phyloP scores from a whole-genome alignment of 2,329 filamentous ascomycete genomes.

The Aspergillus glaucus region DNA sequence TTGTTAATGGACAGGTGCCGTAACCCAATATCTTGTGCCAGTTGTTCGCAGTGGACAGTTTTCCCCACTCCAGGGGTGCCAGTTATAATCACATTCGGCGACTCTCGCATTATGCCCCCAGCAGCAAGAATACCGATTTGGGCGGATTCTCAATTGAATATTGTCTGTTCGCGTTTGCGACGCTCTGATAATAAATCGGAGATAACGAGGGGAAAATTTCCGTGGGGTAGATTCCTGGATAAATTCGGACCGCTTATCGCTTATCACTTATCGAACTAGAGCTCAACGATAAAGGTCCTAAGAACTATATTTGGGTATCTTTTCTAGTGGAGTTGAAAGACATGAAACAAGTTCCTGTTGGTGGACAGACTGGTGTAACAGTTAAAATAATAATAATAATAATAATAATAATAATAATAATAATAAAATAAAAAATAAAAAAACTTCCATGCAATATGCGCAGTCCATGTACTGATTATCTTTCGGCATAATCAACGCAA shows the following conservation, averaged over 20 bases:
- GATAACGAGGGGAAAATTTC: conserved; percentile 1
- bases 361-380: no score
- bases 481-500: no score
- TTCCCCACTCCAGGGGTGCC: conserved; percentile 95
- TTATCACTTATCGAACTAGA: not conserved
- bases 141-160: no score
- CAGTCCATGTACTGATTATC: not conserved
- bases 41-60: conserved; percentile 79
- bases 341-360: not conserved
- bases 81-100: conserved; percentile 88
- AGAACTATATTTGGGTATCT: not conserved
- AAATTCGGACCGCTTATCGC: not conserved
- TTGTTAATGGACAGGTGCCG: conserved; percentile 85
- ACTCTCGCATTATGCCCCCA: conserved; percentile 27
- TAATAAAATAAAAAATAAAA: no score
- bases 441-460: not conserved
- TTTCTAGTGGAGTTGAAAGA: not conserved
- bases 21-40: conserved; percentile 70
- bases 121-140: not conserved
- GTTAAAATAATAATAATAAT: no score
- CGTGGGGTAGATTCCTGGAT: not conserved
- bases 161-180: not conserved
- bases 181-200: not conserved
- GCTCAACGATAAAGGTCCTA: not conserved
- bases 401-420: no score